Evolutionary conservation across 352 stramenopile species (phyloP), one percentile per base, ranked within the genome.

Genomic region (Thraustochytrium striatum): DNA sequence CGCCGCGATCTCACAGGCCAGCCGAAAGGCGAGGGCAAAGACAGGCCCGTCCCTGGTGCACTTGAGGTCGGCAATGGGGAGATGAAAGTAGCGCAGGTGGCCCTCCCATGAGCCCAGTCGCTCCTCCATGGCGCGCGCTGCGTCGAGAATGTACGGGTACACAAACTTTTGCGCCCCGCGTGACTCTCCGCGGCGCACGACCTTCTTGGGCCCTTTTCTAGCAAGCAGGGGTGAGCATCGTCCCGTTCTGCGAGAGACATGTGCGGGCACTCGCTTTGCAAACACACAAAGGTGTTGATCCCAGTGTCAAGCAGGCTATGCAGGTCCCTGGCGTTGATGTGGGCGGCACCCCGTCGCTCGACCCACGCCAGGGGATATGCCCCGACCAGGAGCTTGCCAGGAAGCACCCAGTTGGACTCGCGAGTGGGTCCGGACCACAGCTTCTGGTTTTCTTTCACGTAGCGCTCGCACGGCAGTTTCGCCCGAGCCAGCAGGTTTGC

Each of bases 371-470:
- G 39, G 25, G 86, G 86, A 80, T 89, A 89, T 3, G 86, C 86
- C 9, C 86, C 86, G 2, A 87, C 84, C 3, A 89, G 73, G 3
- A 89, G 81, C 30, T 72, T 43, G 16, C 85, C 85, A 11, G 84
- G 85, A n/a, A 89, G 72, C 8, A 89, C 86, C 86, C 86, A 89
- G 81, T 89, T 89, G 16, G 78, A 86, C 59, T 89, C 85, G 44
- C 82, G 78, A 25, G 86, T 89, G 33, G 86, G 86, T 0, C 86
- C 86, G 21, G 16, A 30, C 61, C 52, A 81, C 21, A 35, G 9
- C 19, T 47, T 32, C n/a, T 28, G 9, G 21, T 44, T 78, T 32
- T 28, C 8, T 16, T 8, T 7, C 32, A 70, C 50, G 2, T 9
- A 19, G 19, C 16, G 2, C 9, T 53, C 13, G 3, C 32, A 9